Conservation (phyloP, 176 grass and related monocot genomes). For the Echinochloa phyllopogon region DNA sequence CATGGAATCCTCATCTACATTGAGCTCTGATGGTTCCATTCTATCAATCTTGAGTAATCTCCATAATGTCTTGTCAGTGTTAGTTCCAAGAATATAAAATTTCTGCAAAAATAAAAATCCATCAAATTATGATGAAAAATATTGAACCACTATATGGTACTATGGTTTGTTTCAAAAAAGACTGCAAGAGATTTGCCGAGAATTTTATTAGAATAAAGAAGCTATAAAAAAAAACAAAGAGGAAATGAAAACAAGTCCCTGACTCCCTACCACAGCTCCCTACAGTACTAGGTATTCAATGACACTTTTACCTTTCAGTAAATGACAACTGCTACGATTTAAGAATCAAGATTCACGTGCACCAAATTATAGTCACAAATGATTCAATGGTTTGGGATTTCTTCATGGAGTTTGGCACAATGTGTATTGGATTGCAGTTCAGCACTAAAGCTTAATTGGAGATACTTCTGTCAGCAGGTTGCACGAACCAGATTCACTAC, state of each 20-base stretch:
- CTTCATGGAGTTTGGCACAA: neutral
- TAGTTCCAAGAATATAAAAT: conserved; percentile 89
- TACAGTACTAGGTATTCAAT: neutral
- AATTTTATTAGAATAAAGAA: no score
- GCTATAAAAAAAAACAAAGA: no score
- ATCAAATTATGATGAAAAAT: conserved; percentile 26
- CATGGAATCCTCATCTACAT: conserved; percentile 65
- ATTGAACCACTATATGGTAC: conserved; percentile 10
- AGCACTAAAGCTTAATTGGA: conserved; percentile 10
- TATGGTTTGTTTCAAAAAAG: no score
- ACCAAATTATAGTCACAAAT: neutral
- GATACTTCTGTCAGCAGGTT: neutral
- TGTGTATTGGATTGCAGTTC: neutral
- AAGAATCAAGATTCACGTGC: neutral
- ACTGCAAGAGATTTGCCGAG: no score
- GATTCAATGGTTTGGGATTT: neutral
- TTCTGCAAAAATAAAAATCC: conserved; percentile 62
- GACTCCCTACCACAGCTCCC: no score
- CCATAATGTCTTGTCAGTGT: conserved; percentile 68
- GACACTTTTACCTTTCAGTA: conserved; percentile 23
- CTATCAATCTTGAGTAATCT: conserved; percentile 95
- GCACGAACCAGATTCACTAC: neutral
- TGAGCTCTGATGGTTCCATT: conserved; percentile 77
- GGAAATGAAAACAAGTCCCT: no score
- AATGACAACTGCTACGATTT: neutral